These are phyloP conservation scores for Cryoendolithus antarcticus DNA, from an alignment of 2,329 filamentous ascomycete genomes.

Conservation along the genomic window DNA sequence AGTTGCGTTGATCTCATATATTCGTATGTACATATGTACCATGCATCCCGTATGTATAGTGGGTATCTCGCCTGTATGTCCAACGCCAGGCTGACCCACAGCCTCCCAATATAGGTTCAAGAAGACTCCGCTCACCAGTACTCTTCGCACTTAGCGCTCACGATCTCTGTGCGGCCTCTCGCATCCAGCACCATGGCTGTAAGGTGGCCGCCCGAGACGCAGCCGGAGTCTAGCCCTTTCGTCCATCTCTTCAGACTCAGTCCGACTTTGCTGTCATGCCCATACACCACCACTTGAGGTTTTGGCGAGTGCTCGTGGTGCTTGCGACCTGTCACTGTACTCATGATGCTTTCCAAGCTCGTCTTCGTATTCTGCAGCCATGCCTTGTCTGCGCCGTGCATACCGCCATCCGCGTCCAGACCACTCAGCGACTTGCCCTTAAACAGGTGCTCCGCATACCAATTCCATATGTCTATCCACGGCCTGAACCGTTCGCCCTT, in stretches of 20 bases:
- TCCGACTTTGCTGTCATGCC: conserved; percentile 1
- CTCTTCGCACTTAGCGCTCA: conserved; percentile 31
- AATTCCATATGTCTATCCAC: background rate
- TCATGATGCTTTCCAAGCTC: background rate
- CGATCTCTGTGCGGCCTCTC: conserved; percentile 22
- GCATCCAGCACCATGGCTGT: conserved; percentile 52
- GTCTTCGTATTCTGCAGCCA: conserved; percentile 4
- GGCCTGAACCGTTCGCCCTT: too few relatives aligned
- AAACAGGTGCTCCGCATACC: conserved; percentile 1
- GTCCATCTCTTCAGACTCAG: conserved; percentile 1
- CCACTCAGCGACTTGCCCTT: background rate
- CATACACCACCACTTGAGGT: conserved; percentile 1
- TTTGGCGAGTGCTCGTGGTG: background rate
- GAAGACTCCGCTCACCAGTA: conserved; percentile 10
- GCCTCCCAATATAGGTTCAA: background rate
- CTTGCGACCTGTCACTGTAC: too few relatives aligned
- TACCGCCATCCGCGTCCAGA: background rate
- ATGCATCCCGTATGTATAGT: too few relatives aligned
- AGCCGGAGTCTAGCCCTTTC: conserved; percentile 3
- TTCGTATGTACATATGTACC: too few relatives aligned
- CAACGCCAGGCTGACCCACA: too few relatives aligned
- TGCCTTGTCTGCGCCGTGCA: conserved; percentile 1
- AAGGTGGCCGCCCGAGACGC: conserved; percentile 1
- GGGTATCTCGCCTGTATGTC: too few relatives aligned
- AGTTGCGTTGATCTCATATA: too few relatives aligned